A percentile compares a stretch with the other conserved stretches of the same genome.
Conservation (phyloP, 768 basidiomycete genomes). For the Naganishia friedmannii region DNA sequence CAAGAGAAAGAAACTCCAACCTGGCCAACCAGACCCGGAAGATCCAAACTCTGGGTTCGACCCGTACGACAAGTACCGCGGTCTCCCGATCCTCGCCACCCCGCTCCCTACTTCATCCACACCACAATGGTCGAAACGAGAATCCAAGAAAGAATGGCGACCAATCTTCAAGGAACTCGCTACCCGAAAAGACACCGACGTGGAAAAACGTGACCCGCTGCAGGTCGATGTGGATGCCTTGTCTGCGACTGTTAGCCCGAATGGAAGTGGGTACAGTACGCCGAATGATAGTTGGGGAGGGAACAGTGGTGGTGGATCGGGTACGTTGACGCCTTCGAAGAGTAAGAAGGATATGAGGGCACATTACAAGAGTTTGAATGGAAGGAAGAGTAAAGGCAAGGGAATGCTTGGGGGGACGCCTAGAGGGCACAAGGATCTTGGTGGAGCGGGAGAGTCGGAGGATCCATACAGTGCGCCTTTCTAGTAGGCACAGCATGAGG, state of each 20-base stretch:
- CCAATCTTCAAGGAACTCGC: conserved; percentile 54
- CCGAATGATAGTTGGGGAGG: conserved; percentile 34
- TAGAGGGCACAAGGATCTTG: conserved; percentile 66
- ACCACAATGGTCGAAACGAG: conserved; percentile 81
- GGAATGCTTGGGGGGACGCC: conserved; percentile 62
- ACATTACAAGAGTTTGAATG: conserved; percentile 85
- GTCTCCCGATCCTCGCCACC: conserved; percentile 42
- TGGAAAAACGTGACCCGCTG: conserved; percentile 38
- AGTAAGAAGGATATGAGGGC: conserved; percentile 82
- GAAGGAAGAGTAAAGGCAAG: conserved; percentile 74
- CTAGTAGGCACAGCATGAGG: conserved; percentile 16
- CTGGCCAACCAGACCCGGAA: conserved; percentile 32
- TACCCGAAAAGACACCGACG: conserved; percentile 42
- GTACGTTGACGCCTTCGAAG: conserved; percentile 56
- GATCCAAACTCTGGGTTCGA: conserved; percentile 40
- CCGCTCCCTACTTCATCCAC: conserved; percentile 41
- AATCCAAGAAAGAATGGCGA: conserved; percentile 87
- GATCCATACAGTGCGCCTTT: conserved; percentile 50
- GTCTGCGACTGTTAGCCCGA: conserved; percentile 17
- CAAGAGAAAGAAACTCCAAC: conserved; percentile 42
- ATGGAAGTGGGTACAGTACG: conserved; percentile 36
- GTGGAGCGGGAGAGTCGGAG: conserved; percentile 63
- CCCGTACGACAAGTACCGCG: conserved; percentile 49
- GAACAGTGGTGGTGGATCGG: conserved; percentile 53
- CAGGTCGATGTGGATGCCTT: conserved; percentile 33